These are phyloP conservation scores for Phytophthora quininea DNA, from an alignment of 352 stramenopile genomes.

Conservation along the genomic window DNA sequence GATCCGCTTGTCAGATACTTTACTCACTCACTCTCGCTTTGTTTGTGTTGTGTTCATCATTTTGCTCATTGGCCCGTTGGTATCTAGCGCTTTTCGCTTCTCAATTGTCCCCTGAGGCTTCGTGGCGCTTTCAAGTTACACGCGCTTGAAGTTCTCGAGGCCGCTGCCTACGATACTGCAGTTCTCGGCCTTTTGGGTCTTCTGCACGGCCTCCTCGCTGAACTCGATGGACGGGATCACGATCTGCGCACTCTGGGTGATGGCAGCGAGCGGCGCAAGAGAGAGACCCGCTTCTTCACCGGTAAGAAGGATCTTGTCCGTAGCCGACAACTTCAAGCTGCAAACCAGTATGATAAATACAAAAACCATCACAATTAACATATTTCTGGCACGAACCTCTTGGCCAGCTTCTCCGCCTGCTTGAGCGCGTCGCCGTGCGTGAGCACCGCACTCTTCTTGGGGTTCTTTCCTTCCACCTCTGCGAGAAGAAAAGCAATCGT, in stretches of 20 bases:
- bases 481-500: slow-evolving; percentile 8
- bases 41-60: slow-evolving; percentile 38
- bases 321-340: slow-evolving; percentile 71
- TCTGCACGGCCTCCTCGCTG: slow-evolving; percentile 67
- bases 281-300: slow-evolving; percentile 70
- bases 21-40: slow-evolving; percentile 36
- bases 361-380: background rate
- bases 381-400: slow-evolving; percentile 52
- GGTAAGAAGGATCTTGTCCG: slow-evolving; percentile 86
- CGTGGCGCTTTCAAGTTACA: slow-evolving; percentile 49
- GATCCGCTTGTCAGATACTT: slow-evolving; percentile 16
- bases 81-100: slow-evolving; percentile 9
- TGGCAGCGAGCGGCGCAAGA: slow-evolving; percentile 76
- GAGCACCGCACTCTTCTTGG: slow-evolving; percentile 80
- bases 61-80: slow-evolving; percentile 22
- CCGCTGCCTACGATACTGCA: slow-evolving; percentile 82
- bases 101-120: background rate
- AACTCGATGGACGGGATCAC: slow-evolving; percentile 80
- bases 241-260: slow-evolving; percentile 74
- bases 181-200: slow-evolving; percentile 78
- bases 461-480: slow-evolving; percentile 80
- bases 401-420: slow-evolving; percentile 67
- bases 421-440: slow-evolving; percentile 86
- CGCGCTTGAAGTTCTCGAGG: slow-evolving; percentile 81
- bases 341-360: slow-evolving; percentile 3